Evolutionary conservation across 73 alveolate genomes (phyloP), one percentile per base, ranked within the genome.

Genomic region (Symbiodinium natans): DNA sequence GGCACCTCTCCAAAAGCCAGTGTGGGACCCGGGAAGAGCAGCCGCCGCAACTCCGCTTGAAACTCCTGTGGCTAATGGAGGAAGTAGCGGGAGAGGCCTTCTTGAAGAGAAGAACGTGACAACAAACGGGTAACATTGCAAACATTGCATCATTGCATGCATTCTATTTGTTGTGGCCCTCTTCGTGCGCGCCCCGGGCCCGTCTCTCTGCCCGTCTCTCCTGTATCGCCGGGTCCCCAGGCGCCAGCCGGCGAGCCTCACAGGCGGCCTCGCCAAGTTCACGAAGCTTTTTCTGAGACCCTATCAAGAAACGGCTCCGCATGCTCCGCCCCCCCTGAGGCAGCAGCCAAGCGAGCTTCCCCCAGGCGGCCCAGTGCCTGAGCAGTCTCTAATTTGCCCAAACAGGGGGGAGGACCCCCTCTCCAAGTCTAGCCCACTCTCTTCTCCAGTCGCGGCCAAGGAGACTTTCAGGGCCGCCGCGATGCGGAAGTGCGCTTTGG

Each of bases 351-450:
- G n/a, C 95, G 63, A 23, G 95, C 95, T 9, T 88, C 95, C 19
- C 95, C 95, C 95, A 88, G 73, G 39, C 86, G 95, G 21, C 95
- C 95, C 38, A 21, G 2, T 15, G 95, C 95, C 95, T 88, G 52
- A 27, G 40, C 13, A 74, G 27, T 74, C 42, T 29, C 85, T n/a
- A n/a, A n/a, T 6, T 13, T 46, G 21, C 13, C 59, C 59, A 46
- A 46, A 46, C 59, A 46, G 59, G 21, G 13, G 21, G n/a, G n/a
- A n/a, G n/a, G n/a, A n/a, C n/a, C n/a, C n/a, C n/a, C n/a, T n/a
- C n/a, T n/a, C n/a, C n/a, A 46, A 46, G 13, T 46, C 59, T 46
- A 6, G 59, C 59, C 59, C 13, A 46, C 6, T 6, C 6, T 46
- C 13, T 46, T 46, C 6, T 9, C 59, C 59, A 13, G n/a, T n/a